A percentile compares a stretch with the other conserved stretches of the same genome.
Conservation (phyloP, 768 basidiomycete genomes). For the Amanita phalloides region DNA sequence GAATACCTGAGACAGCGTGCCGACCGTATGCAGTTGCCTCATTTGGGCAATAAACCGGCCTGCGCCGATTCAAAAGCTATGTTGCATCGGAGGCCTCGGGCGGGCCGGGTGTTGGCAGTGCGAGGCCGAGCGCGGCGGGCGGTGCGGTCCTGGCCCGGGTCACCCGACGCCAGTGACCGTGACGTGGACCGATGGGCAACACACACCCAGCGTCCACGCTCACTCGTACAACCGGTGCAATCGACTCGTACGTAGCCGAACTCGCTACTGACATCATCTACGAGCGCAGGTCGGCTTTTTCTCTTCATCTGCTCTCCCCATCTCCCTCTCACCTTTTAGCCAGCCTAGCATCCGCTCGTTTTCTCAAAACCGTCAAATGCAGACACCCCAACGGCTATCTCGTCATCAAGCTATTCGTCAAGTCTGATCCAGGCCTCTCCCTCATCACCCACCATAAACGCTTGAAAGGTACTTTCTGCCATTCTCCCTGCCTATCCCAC, state of each 20-base stretch:
- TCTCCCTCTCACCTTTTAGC: neutral
- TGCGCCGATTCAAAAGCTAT: too few relatives aligned
- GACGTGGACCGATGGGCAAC: slow-evolving; percentile 46
- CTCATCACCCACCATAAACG: slow-evolving; percentile 64
- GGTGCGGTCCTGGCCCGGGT: too few relatives aligned
- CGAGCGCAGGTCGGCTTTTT: slow-evolving; percentile 66
- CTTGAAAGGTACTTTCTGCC: slow-evolving; percentile 52
- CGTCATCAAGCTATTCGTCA: slow-evolving; percentile 92
- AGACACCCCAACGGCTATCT: slow-evolving; percentile 75
- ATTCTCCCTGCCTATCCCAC: slow-evolving; percentile 3
- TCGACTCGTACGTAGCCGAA: slow-evolving; percentile 88
- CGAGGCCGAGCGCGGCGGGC: too few relatives aligned
- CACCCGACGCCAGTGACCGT: too few relatives aligned
- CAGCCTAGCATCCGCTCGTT: slow-evolving; percentile 20
- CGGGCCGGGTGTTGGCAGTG: too few relatives aligned
- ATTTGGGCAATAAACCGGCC: too few relatives aligned
- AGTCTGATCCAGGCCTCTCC: slow-evolving; percentile 80
- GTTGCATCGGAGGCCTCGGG: too few relatives aligned
- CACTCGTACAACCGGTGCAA: slow-evolving; percentile 64
- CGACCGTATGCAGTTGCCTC: too few relatives aligned
- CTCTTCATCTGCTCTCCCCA: neutral
- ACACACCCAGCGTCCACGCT: slow-evolving; percentile 60
- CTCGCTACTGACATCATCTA: slow-evolving; percentile 81
- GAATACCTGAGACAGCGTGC: too few relatives aligned
- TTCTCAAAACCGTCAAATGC: slow-evolving; percentile 77